Conservation (phyloP, 2,329 filamentous ascomycete genomes). For the Orbilia quercus region DNA sequence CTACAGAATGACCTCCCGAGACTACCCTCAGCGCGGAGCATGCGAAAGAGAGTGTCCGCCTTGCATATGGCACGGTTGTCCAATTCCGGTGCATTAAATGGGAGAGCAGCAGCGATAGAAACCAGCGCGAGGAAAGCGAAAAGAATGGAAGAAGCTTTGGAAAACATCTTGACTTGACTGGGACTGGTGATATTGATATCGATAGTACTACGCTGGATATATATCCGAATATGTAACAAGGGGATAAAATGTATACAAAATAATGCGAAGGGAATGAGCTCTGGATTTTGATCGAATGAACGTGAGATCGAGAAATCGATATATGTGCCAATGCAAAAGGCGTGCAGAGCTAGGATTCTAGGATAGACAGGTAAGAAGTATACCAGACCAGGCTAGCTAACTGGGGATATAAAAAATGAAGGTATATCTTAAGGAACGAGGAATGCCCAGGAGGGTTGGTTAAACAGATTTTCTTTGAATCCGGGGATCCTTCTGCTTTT, state of each 20-base stretch:
- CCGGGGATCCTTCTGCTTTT: conserved; percentile 29
- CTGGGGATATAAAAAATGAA: conserved; percentile 22
- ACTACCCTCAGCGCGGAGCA: not conserved
- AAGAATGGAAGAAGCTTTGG: conserved; percentile 22
- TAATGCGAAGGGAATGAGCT: conserved; percentile 3
- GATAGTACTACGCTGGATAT: conserved; percentile 16
- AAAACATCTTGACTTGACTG: conserved; percentile 28
- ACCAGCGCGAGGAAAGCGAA: conserved; percentile 32
- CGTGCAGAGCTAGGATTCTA: conserved; percentile 12
- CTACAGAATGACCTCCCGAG: conserved; percentile 7
- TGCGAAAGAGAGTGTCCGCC: conserved; percentile 6
- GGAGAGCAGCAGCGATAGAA: conserved; percentile 33
- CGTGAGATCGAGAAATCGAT: conserved; percentile 24
- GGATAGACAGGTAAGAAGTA: conserved; percentile 13
- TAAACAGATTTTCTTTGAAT: conserved; percentile 2
- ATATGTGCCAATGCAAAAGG: conserved; percentile 39
- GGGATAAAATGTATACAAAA: conserved; percentile 10
- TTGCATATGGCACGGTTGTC: conserved; percentile 32
- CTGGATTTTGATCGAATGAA: too few species aligned
- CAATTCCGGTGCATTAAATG: conserved; percentile 33
- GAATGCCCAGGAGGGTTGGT: conserved; percentile 23
- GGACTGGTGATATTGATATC: too few species aligned
- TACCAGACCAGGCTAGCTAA: conserved; percentile 37
- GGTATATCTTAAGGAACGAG: conserved; percentile 40
- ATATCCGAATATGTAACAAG: not conserved